A percentile compares a stretch with the other conserved stretches of the same genome.
Conservation (phyloP, 2,329 filamentous ascomycete species). For the Pestalotiopsis sp. region DNA sequence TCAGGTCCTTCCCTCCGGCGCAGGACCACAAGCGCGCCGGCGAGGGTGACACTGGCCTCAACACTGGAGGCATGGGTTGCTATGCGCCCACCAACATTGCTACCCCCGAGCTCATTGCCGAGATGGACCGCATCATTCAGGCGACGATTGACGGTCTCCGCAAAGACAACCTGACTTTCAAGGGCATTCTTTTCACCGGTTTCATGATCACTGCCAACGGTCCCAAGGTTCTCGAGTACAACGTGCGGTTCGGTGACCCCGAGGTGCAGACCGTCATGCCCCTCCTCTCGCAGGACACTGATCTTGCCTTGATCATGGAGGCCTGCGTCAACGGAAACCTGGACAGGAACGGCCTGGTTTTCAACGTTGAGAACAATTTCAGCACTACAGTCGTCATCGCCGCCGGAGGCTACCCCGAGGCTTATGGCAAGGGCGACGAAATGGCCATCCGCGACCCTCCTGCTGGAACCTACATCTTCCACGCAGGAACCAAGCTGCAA, state of each 20-base stretch:
- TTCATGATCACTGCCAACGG: conserved; percentile 76
- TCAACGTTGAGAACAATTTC: conserved; percentile 69
- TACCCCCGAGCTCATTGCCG: conserved; percentile 71
- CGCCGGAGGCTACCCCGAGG: conserved; percentile 84
- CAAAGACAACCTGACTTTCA: conserved; percentile 72
- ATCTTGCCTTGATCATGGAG: conserved; percentile 85
- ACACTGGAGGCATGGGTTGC: conserved; percentile 97
- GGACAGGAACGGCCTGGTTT: conserved; percentile 54
- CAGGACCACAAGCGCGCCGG: conserved; percentile 97
- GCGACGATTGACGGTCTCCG: conserved; percentile 89
- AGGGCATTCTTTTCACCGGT: conserved; percentile 79
- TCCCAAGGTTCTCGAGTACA: conserved; percentile 87
- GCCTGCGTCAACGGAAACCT: conserved; percentile 79
- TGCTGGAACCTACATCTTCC: conserved; percentile 73
- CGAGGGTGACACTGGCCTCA: conserved; percentile 86
- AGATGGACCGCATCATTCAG: conserved; percentile 83
- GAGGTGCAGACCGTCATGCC: conserved; percentile 72
- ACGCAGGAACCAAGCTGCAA: conserved; percentile 78
- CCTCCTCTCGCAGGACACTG: conserved; percentile 58
- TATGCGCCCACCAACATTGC: conserved; percentile 88
- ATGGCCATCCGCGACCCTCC: conserved; percentile 51
- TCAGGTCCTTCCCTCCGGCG: conserved; percentile 81
- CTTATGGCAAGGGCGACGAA: conserved; percentile 76
- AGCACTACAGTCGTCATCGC: conserved; percentile 94
- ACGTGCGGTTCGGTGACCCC: conserved; percentile 88